Conservation (phyloP, 2,329 filamentous ascomycete species). For the Akanthomyces uredinophilus region DNA sequence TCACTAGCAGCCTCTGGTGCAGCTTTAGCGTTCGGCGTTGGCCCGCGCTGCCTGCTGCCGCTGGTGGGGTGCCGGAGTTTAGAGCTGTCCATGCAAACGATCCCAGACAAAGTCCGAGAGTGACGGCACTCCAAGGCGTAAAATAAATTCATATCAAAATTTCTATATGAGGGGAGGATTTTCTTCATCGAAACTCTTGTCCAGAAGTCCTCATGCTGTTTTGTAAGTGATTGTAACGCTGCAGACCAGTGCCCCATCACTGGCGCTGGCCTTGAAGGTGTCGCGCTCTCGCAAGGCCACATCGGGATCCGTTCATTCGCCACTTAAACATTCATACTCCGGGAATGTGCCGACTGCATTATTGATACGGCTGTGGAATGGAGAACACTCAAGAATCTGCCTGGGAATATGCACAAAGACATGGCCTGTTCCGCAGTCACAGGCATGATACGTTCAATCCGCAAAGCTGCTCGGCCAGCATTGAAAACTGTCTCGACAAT, state of each 20-base stretch:
- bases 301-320: background rate
- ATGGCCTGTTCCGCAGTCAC: slow-evolving; percentile 5
- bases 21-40: background rate
- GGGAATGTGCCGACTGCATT: background rate
- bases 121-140: no score
- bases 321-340: background rate
- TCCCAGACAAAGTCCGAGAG: background rate
- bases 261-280: background rate
- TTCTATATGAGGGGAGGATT: no score
- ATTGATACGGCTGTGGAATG: background rate
- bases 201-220: background rate
- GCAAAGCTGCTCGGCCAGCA: background rate
- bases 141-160: no score
- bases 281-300: background rate
- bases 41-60: background rate
- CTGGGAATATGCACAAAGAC: slow-evolving; percentile 5
- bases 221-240: background rate
- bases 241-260: background rate
- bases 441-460: background rate
- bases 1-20: slow-evolving; percentile 1
- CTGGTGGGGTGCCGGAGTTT: background rate
- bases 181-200: no score
- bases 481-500: background rate
- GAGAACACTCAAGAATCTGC: slow-evolving; percentile 1
- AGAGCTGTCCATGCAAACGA: background rate